Conservation (phyloP, 2,329 filamentous ascomycete species). For the Aspergillus persii region DNA sequence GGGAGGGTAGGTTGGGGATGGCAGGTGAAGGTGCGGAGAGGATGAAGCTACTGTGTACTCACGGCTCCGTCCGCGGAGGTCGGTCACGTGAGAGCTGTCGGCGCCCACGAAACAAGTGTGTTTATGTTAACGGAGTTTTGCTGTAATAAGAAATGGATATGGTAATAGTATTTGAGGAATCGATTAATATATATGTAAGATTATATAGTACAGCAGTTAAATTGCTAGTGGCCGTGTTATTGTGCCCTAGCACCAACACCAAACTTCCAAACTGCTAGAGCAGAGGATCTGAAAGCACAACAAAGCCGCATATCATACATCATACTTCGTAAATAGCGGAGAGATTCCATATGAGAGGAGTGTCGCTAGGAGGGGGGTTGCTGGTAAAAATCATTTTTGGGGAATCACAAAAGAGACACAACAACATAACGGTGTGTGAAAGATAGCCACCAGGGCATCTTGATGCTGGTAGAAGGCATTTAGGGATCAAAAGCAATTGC, state of each 20-base stretch:
- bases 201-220: neutral
- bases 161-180: neutral
- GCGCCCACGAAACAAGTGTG: neutral
- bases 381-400: neutral
- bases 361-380: neutral
- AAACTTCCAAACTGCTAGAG: neutral
- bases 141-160: neutral
- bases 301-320: conserved; percentile 1
- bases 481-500: neutral
- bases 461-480: neutral
- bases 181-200: neutral
- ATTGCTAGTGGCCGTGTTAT: neutral
- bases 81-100: conserved; percentile 4
- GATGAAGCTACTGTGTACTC: conserved; percentile 17
- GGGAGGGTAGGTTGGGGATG: neutral
- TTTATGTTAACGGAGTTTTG: too few relatives aligned
- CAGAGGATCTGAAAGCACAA: neutral
- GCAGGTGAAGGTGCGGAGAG: neutral
- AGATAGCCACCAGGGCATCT: conserved; percentile 2
- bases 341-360: neutral
- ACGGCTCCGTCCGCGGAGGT: neutral
- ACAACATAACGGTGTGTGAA: neutral
- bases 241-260: neutral
- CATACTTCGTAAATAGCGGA: conserved; percentile 6
- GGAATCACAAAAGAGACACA: neutral